Evolutionary conservation across 176 grass and related monocot species (phyloP), one percentile per base, ranked within the genome.

Genomic region (Puccinellia tenuiflora): DNA sequence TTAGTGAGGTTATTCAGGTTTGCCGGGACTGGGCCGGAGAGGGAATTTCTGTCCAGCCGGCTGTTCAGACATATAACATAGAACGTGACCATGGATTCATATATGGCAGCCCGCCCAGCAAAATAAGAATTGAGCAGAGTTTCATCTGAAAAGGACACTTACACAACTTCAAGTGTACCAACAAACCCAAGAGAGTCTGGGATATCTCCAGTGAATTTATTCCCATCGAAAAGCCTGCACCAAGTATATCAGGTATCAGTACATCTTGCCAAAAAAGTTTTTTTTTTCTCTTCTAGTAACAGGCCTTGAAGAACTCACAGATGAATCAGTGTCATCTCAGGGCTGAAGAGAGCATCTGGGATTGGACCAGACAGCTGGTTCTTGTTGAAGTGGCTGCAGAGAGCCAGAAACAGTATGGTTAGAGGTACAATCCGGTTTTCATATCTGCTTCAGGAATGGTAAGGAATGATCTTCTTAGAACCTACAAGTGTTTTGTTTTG

Each of bases 401-500:
- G 51, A 80, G 90, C 9, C 34, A 68, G 81, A 39, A 79, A 83
- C 5, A 12, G 10, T 37, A 75, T 26, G 28, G 48, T 79, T 55
- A 81, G 16, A 62, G 63, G 42, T 56, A 30, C 28, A 21, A 77
- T 67, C 18, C 18, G 76, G 61, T 56, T 70, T 17, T 45, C 7
- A 50, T 53, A 31, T 10, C 12, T 73, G 53, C 38, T 71, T 73
- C 56, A 54, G 26, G 21, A 82, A 78, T 51, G 68, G n/a, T 25
- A 74, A 53, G 18, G 30, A 35, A 80, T 14, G 9, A 57, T 39
- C 28, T 57, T 40, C 12, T 43, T 89, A 63, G 74, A 63, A 87
- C 96, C 48, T 92, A 99, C 97, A 99, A 99, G 84, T 99, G 97
- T 75, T 84, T 89, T 33, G 89, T 90, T 45, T 89, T 79, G 55